Base-by-base conservation (phyloP, 768 basidiomycete species). In the Russula virescens region DNA sequence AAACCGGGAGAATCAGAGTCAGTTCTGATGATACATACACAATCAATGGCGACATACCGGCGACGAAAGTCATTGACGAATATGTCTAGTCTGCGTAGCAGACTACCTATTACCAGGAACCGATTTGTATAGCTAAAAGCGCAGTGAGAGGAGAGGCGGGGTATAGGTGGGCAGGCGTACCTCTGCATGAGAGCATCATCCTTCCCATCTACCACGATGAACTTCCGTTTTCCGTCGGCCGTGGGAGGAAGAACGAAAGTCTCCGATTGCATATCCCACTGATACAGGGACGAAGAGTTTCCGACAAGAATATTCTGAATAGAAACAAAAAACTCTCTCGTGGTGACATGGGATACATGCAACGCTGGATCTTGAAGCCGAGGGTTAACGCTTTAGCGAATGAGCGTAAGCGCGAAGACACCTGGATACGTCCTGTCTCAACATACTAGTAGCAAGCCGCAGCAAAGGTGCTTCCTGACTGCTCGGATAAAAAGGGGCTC, bases 401-500 rank as follows among this genome's bases (percentile, higher is more conserved):
- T 18, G n/a, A 19, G 18, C 23, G 51, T 56, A 31, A 46, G 60
- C 49, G 43, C 49, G 43, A 40, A 21, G 31, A 56, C 45, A 46
- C 19, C 42, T 19, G 26, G 18, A 26, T 46, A 8, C 57, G 60
- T 45, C 38, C 19, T 52, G 59, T 43, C 35, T 23, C 25, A 21
- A 73, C 84, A 74, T 67, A 89, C 89, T 81, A 75, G 62, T 85
- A 76, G 70, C 81, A 78, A n/a, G 83, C 81, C 10, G 83, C 79
- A 7, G 82, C 78, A 61, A 82, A 83, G 6, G 83, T 71, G 11
- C 75, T 66, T 45, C 72, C 69, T 58, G 81, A 75, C 70, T 90
- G 88, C 70, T 91, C 88, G 5, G 89, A 87, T 25, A 92, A 73
- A 68, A 91, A 87, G 0, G 85, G 76, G 0, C 83, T 80, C 0